phyloP scores from a whole-genome alignment of 1,284 basidiomycete genomes.

The Anthracocystis setariae region DNA sequence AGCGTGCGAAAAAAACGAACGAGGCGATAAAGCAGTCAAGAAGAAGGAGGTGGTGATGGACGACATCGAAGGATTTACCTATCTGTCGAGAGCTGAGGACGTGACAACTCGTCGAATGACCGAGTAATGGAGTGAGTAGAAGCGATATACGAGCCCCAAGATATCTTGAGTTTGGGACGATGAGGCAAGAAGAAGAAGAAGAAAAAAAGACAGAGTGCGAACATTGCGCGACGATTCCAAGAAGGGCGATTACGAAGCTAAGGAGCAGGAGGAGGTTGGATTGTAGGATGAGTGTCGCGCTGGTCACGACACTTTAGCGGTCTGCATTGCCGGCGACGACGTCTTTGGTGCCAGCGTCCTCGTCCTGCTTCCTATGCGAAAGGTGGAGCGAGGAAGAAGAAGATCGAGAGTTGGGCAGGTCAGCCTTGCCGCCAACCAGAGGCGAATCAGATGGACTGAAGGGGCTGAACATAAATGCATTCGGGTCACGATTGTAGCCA shows the following conservation, averaged over 20 bases:
- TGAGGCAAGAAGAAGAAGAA: not conserved
- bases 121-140: no score
- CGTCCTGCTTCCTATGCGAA: conserved; percentile 13
- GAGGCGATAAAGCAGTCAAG: not conserved
- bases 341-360: conserved; percentile 5
- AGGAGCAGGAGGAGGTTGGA: no score
- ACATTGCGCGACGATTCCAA: no score
- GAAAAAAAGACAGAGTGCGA: no score
- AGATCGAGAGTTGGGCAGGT: conserved; percentile 30
- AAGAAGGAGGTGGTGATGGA: not conserved
- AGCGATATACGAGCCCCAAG: no score
- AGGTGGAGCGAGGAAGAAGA: conserved; percentile 22
- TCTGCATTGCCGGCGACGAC: conserved; percentile 5
- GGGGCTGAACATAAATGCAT: conserved; percentile 53
- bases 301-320: conserved; percentile 3
- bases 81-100: not conserved
- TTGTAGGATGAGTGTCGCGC: no score
- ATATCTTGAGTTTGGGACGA: no score
- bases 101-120: no score
- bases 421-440: conserved; percentile 36
- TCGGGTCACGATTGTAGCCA: conserved; percentile 42
- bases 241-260: no score
- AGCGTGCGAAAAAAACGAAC: not conserved
- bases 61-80: not conserved
- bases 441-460: conserved; percentile 55